A percentile compares a stretch with the other conserved stretches of the same genome.
phyloP scores from a whole-genome alignment of 1,284 basidiomycete species.

The Cryptococcus jaspeensis region DNA sequence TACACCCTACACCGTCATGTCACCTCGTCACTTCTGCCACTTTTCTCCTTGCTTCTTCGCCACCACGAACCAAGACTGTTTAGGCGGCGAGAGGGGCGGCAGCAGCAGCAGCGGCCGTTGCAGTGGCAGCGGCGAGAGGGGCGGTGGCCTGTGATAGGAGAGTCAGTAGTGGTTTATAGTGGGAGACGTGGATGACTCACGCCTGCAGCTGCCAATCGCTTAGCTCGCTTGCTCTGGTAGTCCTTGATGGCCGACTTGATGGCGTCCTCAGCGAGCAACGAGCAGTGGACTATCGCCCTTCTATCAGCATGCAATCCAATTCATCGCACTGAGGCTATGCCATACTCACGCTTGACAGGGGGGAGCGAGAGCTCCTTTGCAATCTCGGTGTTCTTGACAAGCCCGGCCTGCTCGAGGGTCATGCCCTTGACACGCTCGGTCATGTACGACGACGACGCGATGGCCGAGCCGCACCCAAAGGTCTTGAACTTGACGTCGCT shows the following conservation, averaged over 20 bases:
- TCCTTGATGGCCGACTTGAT: slow-evolving; percentile 91
- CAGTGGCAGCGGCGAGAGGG: not conserved
- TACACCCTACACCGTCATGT: no score
- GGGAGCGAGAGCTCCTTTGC: slow-evolving; percentile 94
- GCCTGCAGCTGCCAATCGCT: slow-evolving; percentile 32
- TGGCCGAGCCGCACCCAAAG: slow-evolving; percentile 85
- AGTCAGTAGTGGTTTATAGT: not conserved
- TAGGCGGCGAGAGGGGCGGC: not conserved
- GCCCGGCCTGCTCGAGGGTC: slow-evolving; percentile 87
- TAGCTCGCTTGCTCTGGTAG: slow-evolving; percentile 75
- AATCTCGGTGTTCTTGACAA: slow-evolving; percentile 99
- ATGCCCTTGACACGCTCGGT: slow-evolving; percentile 97
- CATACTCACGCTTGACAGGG: slow-evolving; percentile 85
- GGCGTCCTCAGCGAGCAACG: slow-evolving; percentile 96
- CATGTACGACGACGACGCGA: slow-evolving; percentile 95
- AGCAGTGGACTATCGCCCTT: slow-evolving; percentile 53
- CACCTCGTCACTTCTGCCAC: no score
- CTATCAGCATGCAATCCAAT: not conserved
- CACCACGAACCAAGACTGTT: no score
- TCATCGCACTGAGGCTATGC: not conserved
- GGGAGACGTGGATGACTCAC: slow-evolving; percentile 10
- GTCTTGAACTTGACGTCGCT: slow-evolving; percentile 99
- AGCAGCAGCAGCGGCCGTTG: not conserved
- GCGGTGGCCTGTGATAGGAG: not conserved
- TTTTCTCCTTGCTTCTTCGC: no score